Conservation (phyloP, 2,329 filamentous ascomycete species). For the Sporothrix schenckii region DNA sequence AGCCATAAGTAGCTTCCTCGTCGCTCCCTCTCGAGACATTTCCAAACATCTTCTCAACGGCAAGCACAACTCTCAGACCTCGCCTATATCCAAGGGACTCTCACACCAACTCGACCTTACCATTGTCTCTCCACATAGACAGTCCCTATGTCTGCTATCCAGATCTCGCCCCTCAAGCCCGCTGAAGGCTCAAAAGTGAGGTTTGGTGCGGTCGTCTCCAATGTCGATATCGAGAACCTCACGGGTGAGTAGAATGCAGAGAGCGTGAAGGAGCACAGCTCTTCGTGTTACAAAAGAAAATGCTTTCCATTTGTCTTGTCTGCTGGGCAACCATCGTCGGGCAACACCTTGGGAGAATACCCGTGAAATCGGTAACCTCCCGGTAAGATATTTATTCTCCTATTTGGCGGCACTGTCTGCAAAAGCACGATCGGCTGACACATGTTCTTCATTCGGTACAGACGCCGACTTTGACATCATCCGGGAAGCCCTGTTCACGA, state of each 20-base stretch:
- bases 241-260: conserved; percentile 53
- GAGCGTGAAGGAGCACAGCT: background rate
- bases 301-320: conserved; percentile 27
- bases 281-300: background rate
- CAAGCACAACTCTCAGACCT: background rate
- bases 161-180: conserved; percentile 31
- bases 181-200: conserved; percentile 45
- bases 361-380: conserved; percentile 40
- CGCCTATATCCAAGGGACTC: background rate
- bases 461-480: conserved; percentile 68
- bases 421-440: conserved; percentile 3
- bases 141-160: conserved; percentile 36
- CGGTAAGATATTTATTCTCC: conserved; percentile 34
- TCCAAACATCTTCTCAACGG: background rate
- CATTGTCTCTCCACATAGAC: background rate
- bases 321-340: background rate
- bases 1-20: conserved; percentile 5
- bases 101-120: background rate
- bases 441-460: conserved; percentile 37
- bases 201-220: conserved; percentile 63
- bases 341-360: conserved; percentile 37
- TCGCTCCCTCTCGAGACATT: background rate
- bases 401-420: background rate
- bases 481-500: conserved; percentile 65
- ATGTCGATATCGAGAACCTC: conserved; percentile 64